Evolutionary conservation across 148 eudicot genomes (phyloP).

Genomic region (Arbutus unedo): DNA sequence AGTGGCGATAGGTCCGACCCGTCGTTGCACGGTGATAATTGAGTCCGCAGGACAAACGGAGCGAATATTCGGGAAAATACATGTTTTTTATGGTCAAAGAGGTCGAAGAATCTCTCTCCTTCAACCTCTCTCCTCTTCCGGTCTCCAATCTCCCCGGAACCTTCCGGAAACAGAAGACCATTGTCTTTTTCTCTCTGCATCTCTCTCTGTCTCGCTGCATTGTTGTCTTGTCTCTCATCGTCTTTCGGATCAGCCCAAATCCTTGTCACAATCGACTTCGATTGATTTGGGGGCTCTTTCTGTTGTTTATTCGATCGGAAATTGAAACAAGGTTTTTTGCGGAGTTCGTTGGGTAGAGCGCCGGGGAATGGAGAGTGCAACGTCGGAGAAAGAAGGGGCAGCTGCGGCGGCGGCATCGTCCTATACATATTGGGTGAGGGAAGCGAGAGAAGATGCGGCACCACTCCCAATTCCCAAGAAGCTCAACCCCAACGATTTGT

Average conservation of each 20-base stretch:
- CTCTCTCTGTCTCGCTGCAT: background rate
- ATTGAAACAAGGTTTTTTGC: background rate
- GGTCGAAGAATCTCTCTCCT: background rate
- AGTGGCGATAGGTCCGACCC: too few relatives aligned
- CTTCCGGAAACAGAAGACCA: background rate
- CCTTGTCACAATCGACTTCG: background rate
- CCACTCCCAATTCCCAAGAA: constrained; percentile 78
- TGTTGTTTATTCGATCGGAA: background rate
- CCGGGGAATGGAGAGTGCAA: constrained; percentile 8
- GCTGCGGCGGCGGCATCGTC: constrained; percentile 37
- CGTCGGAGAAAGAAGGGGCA: constrained; percentile 28
- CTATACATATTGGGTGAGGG: constrained; percentile 86
- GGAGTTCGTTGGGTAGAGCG: background rate
- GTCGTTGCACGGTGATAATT: background rate
- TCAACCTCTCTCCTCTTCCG: background rate
- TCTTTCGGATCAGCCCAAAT: background rate
- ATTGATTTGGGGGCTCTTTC: background rate
- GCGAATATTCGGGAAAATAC: background rate
- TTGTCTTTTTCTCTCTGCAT: background rate
- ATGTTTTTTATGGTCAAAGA: background rate
- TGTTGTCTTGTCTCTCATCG: too few relatives aligned
- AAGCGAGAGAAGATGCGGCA: constrained; percentile 60
- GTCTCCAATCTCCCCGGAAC: background rate
- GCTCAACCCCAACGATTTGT: constrained; percentile 40
- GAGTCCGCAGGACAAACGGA: background rate